Base-by-base conservation (phyloP, 768 basidiomycete genomes). In the Boletus bicolor region DNA sequence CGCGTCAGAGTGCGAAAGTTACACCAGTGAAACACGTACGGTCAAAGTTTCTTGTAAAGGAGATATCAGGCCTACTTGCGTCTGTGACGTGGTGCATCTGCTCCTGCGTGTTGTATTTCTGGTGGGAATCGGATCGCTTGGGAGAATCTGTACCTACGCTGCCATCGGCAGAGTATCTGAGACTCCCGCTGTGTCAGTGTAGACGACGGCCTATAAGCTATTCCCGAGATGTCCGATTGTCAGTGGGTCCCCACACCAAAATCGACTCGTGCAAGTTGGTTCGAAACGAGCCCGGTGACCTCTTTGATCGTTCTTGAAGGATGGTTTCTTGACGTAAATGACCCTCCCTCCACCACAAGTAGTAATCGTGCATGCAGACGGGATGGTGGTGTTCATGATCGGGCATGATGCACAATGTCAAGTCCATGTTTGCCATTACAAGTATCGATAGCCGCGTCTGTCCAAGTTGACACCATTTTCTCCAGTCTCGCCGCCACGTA, bases 311-410 rank as follows among this genome's bases (percentile, higher is more conserved):
- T 41, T 49, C 38, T 28, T 28, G 28, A 39, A n/a, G 38, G 17
- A 39, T n/a, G 38, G 8, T 26, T 21, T 19, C n/a, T 42, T 51
- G 48, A 55, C 54, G 48, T 55, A 49, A 50, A 46, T 19, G 7
- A 34, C 30, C 21, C 21, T 39, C 5, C 32, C 17, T 37, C 19
- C 37, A 26, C 48, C 26, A 5, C 38, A 9, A 35, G 46, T 28
- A 35, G 46, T 28, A n/a, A 11, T 48, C 7, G 46, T 35, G 46
- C 46, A 9, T 28, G 48, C 19, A 46, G 45, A 34, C 44, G 12
- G 44, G 35, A 36, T 26, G 47, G 44, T 14, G 3, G 32, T 49
- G 46, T 51, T 51, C 49, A 51, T 37, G 36, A 49, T 37, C 24
- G 47, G 10, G 15, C 30, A 19, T 28, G 49, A 28, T 21, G 32